Percentiles rank a stretch among this genome's conserved stretches.
phyloP scores from a whole-genome alignment of 345 rosid genomes.

The Sisymbrium altissimum region DNA sequence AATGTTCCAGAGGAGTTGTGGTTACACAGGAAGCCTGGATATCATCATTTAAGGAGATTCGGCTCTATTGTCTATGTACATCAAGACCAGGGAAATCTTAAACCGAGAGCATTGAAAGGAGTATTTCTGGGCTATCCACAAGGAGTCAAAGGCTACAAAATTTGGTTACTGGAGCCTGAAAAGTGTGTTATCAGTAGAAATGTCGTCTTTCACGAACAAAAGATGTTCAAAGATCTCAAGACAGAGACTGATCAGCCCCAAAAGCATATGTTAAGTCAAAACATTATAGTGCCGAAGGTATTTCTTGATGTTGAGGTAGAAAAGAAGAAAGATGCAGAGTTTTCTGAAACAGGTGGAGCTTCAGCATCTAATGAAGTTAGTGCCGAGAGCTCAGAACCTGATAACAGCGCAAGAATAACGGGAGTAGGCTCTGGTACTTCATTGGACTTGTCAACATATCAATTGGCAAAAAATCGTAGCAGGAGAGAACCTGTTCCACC shows the following conservation, averaged over 20 bases:
- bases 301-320: too few species aligned
- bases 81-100: background rate
- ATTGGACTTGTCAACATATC: background rate
- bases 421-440: too few species aligned
- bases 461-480: background rate
- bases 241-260: too few species aligned
- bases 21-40: background rate
- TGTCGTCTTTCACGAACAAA: background rate
- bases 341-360: background rate
- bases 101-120: background rate
- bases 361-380: background rate
- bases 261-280: too few species aligned
- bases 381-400: too few species aligned
- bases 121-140: background rate
- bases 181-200: background rate
- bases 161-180: background rate
- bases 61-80: background rate
- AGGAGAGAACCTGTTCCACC: background rate
- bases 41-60: background rate
- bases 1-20: background rate
- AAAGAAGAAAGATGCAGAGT: too few species aligned
- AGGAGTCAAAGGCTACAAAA: background rate
- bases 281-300: too few species aligned
- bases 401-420: too few species aligned
- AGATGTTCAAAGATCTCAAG: background rate